A percentile compares a stretch with the other conserved stretches of the same genome.
These are phyloP conservation scores for Oenanthe sinensis DNA, from an alignment of 129 eudicot species.

Conservation along the genomic window DNA sequence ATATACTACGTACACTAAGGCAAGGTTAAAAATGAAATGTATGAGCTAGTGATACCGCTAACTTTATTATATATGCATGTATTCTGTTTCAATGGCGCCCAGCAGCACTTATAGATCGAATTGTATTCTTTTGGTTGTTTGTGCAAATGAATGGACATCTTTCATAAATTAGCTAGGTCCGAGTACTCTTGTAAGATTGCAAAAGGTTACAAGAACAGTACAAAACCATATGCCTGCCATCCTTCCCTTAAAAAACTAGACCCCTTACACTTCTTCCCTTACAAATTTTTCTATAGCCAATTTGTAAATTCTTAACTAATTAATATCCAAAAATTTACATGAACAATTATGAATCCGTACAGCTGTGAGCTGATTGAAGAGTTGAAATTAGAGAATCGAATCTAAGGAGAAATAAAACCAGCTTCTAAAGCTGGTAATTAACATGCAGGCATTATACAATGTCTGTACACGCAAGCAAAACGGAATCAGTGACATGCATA, in stretches of 20 bases:
- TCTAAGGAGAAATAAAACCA: background rate
- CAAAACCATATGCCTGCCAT: background rate
- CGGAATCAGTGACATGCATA: background rate
- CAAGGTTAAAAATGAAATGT: too few relatives aligned
- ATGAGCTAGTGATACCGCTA: background rate
- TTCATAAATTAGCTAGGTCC: background rate
- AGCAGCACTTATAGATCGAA: background rate
- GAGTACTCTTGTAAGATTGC: background rate
- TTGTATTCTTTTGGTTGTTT: slow-evolving; percentile 1
- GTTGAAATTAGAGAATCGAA: background rate
- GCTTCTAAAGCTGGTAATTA: background rate
- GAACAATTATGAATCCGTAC: background rate
- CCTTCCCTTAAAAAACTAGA: background rate
- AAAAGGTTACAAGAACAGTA: background rate
- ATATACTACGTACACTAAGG: too few relatives aligned
- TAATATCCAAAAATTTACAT: too few relatives aligned
- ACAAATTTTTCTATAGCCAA: background rate
- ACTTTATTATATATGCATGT: slow-evolving; percentile 2
- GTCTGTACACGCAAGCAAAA: slow-evolving; percentile 6
- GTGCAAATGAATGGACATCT: background rate
- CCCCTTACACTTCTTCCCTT: too few relatives aligned
- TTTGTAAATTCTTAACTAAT: background rate
- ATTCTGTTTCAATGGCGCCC: background rate
- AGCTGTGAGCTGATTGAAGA: background rate
- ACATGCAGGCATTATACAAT: background rate